Evolutionary conservation across 2,329 filamentous ascomycete genomes (phyloP), one percentile per base, ranked within the genome.

Genomic region (Colletotrichum siamense): DNA sequence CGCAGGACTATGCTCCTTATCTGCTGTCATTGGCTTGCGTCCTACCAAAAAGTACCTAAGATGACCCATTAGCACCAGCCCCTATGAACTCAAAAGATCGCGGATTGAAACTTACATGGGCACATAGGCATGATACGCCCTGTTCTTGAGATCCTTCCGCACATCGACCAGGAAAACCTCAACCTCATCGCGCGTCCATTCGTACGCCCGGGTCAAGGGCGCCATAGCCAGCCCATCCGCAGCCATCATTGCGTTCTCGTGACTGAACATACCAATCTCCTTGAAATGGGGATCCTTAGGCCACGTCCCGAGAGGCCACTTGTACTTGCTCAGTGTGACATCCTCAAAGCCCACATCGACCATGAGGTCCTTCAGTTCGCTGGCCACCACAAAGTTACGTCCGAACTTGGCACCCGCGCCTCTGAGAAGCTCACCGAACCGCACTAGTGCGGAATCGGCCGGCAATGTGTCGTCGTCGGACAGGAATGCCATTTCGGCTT

Each of bases 391-490:
- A 15, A 79, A 78, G 69, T 82, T 80, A 28, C 83, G 80, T 18
- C 81, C 82, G 75, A 13, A 68, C 59, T 34, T 62, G 18, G 59
- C 12, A 62, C 28, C 28, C 9, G 59, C 59, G 3, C 32, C 30
- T 22, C n/a, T 34, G 59, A 34, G 59, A 30, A 32, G 28, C 7
- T 34, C 59, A 3, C 3, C 18, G 10, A 62, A 32, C 9, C 32
- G 24, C 26, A 44, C 82, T 69, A 78, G 77, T 1, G 86, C 81
- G n/a, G 82, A 83, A 22, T 87, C 80, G 1, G 79, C 79, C 5
- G 81, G 67, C 64, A 90, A 81, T 8, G 85, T 88, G 18, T 78
- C 85, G 72, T 91, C 89, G 77, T 91, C 89, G 71, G 84, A 88
- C 26, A 78, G 76, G 22, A 87, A 77, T 2, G 73, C 69, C 55